Evolutionary conservation across 371 early-diverging fungal genomes (phyloP).

Genomic region (Rhizopus arrhizus): DNA sequence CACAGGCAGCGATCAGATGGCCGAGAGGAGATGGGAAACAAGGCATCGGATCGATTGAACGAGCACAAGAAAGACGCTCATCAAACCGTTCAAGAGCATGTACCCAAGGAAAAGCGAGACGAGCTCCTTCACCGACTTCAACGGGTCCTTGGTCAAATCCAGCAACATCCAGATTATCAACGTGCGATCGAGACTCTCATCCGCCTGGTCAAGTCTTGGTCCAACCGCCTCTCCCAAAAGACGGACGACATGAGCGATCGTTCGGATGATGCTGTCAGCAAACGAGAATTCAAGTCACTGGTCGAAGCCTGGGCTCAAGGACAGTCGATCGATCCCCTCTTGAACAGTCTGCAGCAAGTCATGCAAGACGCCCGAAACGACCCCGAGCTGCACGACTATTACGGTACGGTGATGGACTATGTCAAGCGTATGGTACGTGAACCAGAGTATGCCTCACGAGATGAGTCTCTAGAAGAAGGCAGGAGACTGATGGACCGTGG

Average conservation of each 20-base stretch:
- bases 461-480: slow-evolving; percentile 37
- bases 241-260: slow-evolving; percentile 17
- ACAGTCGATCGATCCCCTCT: slow-evolving; percentile 44
- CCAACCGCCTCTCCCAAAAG: slow-evolving; percentile 29
- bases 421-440: slow-evolving; percentile 28
- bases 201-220: slow-evolving; percentile 42
- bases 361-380: slow-evolving; percentile 35
- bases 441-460: slow-evolving; percentile 31
- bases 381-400: slow-evolving; percentile 37
- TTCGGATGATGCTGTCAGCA: slow-evolving; percentile 27
- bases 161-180: slow-evolving; percentile 56
- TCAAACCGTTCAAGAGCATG: slow-evolving; percentile 26
- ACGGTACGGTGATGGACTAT: slow-evolving; percentile 32
- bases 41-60: slow-evolving; percentile 1
- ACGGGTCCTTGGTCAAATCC: slow-evolving; percentile 47
- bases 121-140: slow-evolving; percentile 50
- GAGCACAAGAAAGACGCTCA: slow-evolving; percentile 20
- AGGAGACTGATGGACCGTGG: slow-evolving; percentile 29
- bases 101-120: slow-evolving; percentile 49
- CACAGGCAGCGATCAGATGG: background rate
- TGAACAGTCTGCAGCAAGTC: slow-evolving; percentile 36
- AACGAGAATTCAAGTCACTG: slow-evolving; percentile 50
- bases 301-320: slow-evolving; percentile 64
- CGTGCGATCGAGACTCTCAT: slow-evolving; percentile 50
- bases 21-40: slow-evolving; percentile 2